Base-by-base conservation (phyloP, 768 basidiomycete species). In the Lactarius deliciosus region DNA sequence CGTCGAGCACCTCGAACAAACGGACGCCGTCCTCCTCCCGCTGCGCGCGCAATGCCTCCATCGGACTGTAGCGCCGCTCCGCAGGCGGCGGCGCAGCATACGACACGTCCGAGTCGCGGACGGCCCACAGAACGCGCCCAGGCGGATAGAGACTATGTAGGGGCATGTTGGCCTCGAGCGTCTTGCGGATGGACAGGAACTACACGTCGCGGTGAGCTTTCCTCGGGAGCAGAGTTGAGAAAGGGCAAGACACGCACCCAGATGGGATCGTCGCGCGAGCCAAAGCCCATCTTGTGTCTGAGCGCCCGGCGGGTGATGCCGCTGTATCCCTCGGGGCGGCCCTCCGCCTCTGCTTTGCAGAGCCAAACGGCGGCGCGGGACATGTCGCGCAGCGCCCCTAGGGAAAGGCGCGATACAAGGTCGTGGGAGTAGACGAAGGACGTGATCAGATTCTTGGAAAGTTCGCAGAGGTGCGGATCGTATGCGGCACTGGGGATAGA, bases 371-470 rank as follows among this genome's bases (percentile, higher is more conserved):
- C 86, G 1, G 88, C 90, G 56, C 89, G 86, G 54, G 83, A 84
- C 22, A 94, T 81, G 73, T 94, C 91, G 16, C 87, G 84, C 25
- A 93, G 83, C 43, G 89, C 85, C 10, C 91, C 91, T 2, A 94
- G 78, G 1, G 90, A 92, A 2, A 94, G 79, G 34, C 92, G 82
- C 3, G 90, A 85, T 28, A 94, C 89, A 66, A 92, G 81, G 69
- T 94, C 92, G 74, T 91, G 87, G 10, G 91, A 92, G 76, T 92
- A 89, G 0, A 92, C 86, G 68, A 94, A 88, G 5, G 91, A 92
- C 10, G 85, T 83, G 65, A 94, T 85, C 25, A 94, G 79, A 47
- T 83, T 81, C 50, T 82, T 79, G 1, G 87, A 82, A 28, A 90
- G 80, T 53, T 79, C 82, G 63, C 85, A 82, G 20, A 94, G 81